phyloP scores from a whole-genome alignment of 2,329 filamentous ascomycete species.

The Diaporthe vaccinii region DNA sequence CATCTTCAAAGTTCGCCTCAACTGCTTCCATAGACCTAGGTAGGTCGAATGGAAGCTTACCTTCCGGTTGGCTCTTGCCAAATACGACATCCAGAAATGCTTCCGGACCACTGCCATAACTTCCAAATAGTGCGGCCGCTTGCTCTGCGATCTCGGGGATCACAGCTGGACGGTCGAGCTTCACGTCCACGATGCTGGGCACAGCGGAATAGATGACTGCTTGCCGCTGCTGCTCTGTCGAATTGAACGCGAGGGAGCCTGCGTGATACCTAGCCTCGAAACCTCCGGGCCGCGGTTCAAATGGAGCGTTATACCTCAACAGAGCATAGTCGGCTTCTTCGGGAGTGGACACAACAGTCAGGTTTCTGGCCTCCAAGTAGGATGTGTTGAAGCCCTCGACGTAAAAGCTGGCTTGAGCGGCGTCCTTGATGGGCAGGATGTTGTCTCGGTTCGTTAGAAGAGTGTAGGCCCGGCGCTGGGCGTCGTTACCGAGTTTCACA shows the following conservation, averaged over 20 bases:
- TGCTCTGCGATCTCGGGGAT: constrained; percentile 57
- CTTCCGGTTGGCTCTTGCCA: constrained; percentile 51
- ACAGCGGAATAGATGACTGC: constrained; percentile 52
- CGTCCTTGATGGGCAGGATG: constrained; percentile 43
- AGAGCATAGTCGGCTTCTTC: constrained; percentile 22
- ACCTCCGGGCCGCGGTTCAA: constrained; percentile 9
- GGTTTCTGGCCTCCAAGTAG: constrained; percentile 11
- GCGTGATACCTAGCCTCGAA: constrained; percentile 7
- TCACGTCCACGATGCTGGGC: constrained; percentile 58
- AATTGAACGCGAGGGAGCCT: constrained; percentile 9
- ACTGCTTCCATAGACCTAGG: constrained; percentile 58
- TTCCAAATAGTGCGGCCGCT: constrained; percentile 55
- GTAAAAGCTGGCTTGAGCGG: constrained; percentile 47
- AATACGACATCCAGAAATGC: constrained; percentile 60
- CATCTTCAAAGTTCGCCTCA: constrained; percentile 46
- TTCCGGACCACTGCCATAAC: constrained; percentile 54
- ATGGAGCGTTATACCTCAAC: constrained; percentile 10
- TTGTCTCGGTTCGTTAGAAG: constrained; percentile 43
- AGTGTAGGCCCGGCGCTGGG: constrained; percentile 49
- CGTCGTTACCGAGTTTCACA: constrained; percentile 51
- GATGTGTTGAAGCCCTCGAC: constrained; percentile 12
- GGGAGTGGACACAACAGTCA: constrained; percentile 1
- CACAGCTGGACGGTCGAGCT: constrained; percentile 57
- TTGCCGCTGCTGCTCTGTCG: constrained; percentile 5
- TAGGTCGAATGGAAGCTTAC: constrained; percentile 60